phyloP scores from a whole-genome alignment of 2,329 filamentous ascomycete species.

The Ascochyta clinopodiicola region DNA sequence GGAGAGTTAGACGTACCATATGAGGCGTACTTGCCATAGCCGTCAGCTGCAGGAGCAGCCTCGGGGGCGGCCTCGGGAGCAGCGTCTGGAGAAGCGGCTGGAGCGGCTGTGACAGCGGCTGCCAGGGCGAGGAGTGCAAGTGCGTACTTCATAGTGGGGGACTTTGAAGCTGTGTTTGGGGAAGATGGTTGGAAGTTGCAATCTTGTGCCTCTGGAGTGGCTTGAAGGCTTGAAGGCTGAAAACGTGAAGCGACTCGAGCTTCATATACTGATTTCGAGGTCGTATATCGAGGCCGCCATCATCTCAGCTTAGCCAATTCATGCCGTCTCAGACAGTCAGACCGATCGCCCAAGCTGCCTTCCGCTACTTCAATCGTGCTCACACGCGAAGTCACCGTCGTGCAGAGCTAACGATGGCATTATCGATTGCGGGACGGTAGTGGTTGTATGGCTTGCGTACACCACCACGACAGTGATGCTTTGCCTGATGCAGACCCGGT shows the following conservation, averaged over 20 bases:
- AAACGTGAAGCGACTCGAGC: background rate
- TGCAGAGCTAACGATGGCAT: conserved; percentile 5
- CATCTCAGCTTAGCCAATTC: conserved; percentile 8
- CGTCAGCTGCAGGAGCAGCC: conserved; percentile 13
- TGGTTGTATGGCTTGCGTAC: conserved; percentile 11
- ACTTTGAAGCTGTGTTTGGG: background rate
- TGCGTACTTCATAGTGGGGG: conserved; percentile 28
- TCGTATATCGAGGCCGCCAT: background rate
- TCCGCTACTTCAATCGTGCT: background rate
- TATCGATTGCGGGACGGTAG: conserved; percentile 13
- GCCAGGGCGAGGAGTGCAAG: conserved; percentile 29
- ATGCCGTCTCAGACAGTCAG: background rate
- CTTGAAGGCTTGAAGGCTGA: conserved; percentile 2
- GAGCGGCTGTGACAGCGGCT: conserved; percentile 28
- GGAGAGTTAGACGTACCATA: background rate
- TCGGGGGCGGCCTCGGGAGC: conserved; percentile 24
- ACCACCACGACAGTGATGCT: background rate
- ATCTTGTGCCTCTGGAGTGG: conserved; percentile 1
- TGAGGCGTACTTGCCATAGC: conserved; percentile 24
- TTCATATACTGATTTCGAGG: conserved; percentile 10
- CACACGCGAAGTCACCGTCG: conserved; percentile 1
- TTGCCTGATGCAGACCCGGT: background rate
- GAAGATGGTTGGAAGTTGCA: background rate
- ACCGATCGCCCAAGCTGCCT: conserved; percentile 1
- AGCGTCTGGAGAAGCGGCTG: conserved; percentile 17